These are phyloP conservation scores for Cucurbitaria berberidis DNA, from an alignment of 2,329 filamentous ascomycete genomes.

Conservation along the genomic window DNA sequence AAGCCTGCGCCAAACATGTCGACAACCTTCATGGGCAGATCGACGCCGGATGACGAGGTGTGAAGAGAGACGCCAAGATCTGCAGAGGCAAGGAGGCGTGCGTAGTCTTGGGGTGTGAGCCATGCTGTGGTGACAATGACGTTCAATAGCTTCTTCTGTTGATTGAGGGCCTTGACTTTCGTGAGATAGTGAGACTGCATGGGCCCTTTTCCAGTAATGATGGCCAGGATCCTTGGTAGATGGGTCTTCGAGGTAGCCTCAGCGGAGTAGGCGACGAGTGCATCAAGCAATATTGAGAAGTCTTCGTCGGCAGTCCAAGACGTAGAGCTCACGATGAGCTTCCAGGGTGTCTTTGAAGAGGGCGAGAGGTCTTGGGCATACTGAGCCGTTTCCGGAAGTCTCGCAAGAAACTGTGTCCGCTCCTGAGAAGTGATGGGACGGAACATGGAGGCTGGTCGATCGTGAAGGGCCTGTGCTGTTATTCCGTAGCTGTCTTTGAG, in stretches of 20 bases:
- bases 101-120: constrained; percentile 84
- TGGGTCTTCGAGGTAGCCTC: constrained; percentile 53
- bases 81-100: constrained; percentile 78
- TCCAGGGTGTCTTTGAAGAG: constrained; percentile 60
- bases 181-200: constrained; percentile 77
- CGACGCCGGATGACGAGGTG: constrained; percentile 91
- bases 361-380: constrained; percentile 62
- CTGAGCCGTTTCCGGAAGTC: constrained; percentile 68
- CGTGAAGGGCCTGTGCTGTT: constrained; percentile 64
- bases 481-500: constrained; percentile 72
- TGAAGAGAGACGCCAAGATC: constrained; percentile 92
- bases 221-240: constrained; percentile 74
- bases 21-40: constrained; percentile 98
- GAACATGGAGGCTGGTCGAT: constrained; percentile 84
- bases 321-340: constrained; percentile 86
- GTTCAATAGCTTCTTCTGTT: constrained; percentile 68
- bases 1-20: constrained; percentile 98
- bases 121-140: constrained; percentile 82
- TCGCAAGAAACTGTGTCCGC: constrained; percentile 64
- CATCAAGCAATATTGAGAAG: constrained; percentile 84
- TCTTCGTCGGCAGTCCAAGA: constrained; percentile 98
- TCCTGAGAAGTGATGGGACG: constrained; percentile 64
- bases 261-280: constrained; percentile 75
- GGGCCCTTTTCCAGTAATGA: constrained; percentile 95
- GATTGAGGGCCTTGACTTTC: constrained; percentile 67